Evolutionary conservation across 176 grass and related monocot species (phyloP).

Genomic region (Secale cereale): DNA sequence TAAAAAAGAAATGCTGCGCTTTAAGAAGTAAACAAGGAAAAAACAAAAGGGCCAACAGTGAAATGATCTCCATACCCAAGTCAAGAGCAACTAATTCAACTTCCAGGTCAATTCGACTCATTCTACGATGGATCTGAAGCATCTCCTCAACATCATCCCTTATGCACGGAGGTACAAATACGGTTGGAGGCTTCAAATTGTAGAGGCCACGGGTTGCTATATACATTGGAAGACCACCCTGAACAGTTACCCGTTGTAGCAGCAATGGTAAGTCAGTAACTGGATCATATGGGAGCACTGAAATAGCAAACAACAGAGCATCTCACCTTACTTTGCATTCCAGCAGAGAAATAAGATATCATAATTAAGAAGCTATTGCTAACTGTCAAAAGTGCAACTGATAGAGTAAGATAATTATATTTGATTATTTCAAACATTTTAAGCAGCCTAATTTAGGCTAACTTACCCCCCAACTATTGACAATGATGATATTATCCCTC

Average conservation of each 20-base stretch:
- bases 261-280: background rate
- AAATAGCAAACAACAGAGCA: background rate
- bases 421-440: background rate
- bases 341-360: background rate
- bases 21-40: slow-evolving; percentile 33
- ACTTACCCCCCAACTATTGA: background rate
- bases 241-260: slow-evolving; percentile 14
- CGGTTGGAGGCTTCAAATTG: slow-evolving; percentile 82
- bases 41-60: background rate
- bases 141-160: slow-evolving; percentile 78
- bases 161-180: slow-evolving; percentile 93
- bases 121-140: slow-evolving; percentile 74
- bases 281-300: background rate
- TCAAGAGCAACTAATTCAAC: slow-evolving; percentile 86
- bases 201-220: slow-evolving; percentile 80
- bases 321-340: background rate
- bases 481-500: background rate
- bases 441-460: background rate
- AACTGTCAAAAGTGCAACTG: background rate
- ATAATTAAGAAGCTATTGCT: slow-evolving; percentile 3
- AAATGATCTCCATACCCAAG: slow-evolving; percentile 63
- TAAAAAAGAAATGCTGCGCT: slow-evolving; percentile 27
- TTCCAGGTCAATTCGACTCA: slow-evolving; percentile 76
- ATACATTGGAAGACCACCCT: slow-evolving; percentile 94
- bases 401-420: background rate